phyloP scores from a whole-genome alignment of 805 yeast species.

The Saturnispora zaruensis region DNA sequence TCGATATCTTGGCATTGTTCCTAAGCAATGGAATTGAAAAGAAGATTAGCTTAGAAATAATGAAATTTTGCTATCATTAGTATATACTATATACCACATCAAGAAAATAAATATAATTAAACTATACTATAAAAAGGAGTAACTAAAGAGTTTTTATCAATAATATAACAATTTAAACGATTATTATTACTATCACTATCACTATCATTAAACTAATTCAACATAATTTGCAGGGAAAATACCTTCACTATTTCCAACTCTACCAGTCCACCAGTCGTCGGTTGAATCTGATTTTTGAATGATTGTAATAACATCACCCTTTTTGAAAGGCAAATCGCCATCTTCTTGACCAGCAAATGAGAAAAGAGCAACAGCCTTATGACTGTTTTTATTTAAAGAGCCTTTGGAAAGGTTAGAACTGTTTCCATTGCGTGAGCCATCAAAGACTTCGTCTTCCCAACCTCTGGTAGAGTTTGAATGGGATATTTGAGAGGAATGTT shows the following conservation, averaged over 20 bases:
- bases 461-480: conserved; percentile 17
- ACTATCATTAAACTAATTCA: conserved; percentile 45
- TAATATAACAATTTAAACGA: neutral
- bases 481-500: neutral
- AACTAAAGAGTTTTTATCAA: neutral
- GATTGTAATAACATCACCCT: conserved; percentile 89
- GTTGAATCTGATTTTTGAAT: conserved; percentile 77
- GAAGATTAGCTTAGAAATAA: neutral
- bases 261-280: conserved; percentile 99
- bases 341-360: conserved; percentile 84
- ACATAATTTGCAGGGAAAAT: conserved; percentile 97
- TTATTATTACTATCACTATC: neutral
- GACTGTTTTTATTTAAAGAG: conserved; percentile 35
- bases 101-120: neutral
- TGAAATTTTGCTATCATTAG: conserved; percentile 5
- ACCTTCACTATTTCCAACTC: conserved; percentile 74
- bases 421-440: conserved; percentile 26
- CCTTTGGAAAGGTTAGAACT: conserved; percentile 1
- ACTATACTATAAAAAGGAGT: neutral
- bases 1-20: conserved; percentile 16
- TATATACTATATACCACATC: neutral
- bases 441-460: conserved; percentile 89
- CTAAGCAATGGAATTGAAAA: conserved; percentile 3
- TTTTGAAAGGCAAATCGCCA: conserved; percentile 89
- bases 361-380: conserved; percentile 84